phyloP scores from a whole-genome alignment of 2,329 filamentous ascomycete species.

The Teratosphaeria viscida region DNA sequence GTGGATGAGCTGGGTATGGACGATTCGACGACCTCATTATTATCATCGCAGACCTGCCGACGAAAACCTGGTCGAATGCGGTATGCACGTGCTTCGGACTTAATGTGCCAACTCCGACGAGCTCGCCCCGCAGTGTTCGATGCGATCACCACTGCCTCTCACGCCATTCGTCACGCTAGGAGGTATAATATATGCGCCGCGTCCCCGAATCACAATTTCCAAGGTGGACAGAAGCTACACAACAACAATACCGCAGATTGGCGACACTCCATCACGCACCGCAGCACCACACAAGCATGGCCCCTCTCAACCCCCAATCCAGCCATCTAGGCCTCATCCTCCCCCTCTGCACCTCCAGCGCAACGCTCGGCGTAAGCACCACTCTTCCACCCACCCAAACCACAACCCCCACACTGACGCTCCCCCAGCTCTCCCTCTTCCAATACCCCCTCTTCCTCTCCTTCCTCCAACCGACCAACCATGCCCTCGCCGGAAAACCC shows the following conservation, averaged over 20 bases:
- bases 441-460: slow-evolving; percentile 19
- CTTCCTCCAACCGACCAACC: slow-evolving; percentile 11
- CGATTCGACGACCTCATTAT: no score
- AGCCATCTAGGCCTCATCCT: slow-evolving; percentile 21
- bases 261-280: neutral
- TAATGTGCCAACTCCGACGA: neutral
- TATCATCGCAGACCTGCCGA: no score
- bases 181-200: neutral
- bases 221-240: neutral
- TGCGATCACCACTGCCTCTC: neutral
- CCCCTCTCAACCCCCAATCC: slow-evolving; percentile 14
- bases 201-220: neutral
- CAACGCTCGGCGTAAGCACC: slow-evolving; percentile 14
- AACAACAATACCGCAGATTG: neutral
- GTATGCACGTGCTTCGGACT: neutral
- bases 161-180: neutral
- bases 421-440: slow-evolving; percentile 12
- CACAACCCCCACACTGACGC: neutral
- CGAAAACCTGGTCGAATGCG: no score
- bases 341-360: slow-evolving; percentile 20
- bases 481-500: slow-evolving; percentile 14
- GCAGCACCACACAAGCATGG: slow-evolving; percentile 9
- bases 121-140: neutral
- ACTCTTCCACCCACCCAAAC: neutral
- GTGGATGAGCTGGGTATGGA: slow-evolving; percentile 12